Conservation (phyloP, 2,329 filamentous ascomycete genomes). For the Colletotrichum theobromicola region DNA sequence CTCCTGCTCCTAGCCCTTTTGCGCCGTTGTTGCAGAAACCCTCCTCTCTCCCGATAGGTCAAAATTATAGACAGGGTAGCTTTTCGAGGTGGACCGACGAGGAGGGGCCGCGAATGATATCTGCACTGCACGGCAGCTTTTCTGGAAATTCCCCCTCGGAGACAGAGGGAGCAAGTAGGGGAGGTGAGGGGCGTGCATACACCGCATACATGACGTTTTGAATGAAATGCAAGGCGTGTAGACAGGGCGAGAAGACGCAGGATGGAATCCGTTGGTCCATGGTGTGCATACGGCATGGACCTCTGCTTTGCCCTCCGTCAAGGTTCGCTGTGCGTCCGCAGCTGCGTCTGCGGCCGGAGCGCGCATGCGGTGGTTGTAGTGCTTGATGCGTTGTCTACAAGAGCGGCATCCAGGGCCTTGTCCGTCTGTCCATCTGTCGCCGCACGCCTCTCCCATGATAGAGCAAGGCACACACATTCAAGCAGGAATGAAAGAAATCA, state of each 20-base stretch:
- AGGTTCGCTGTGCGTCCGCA: not conserved
- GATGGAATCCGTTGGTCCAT: not conserved
- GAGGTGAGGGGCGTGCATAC: not conserved
- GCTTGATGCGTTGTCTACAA: not conserved
- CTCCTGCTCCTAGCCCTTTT: not conserved
- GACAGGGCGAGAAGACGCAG: not conserved
- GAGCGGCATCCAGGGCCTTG: not conserved
- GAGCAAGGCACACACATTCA: not conserved
- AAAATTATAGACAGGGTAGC: not conserved
- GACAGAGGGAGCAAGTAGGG: not conserved
- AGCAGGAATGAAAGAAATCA: not conserved
- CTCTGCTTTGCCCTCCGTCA: no score
- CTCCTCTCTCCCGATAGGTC: not conserved
- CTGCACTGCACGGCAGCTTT: not conserved
- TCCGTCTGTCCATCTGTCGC: not conserved
- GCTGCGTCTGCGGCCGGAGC: not conserved
- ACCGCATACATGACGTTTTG: not conserved
- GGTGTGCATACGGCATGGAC: not conserved
- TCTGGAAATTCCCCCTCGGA: not conserved
- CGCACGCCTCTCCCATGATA: not conserved
- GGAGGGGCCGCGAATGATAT: not conserved
- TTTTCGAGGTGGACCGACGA: no score
- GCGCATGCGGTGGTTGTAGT: not conserved
- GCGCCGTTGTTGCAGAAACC: not conserved
- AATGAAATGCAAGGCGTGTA: not conserved